These are phyloP conservation scores for Anthostomella pinea DNA, from an alignment of 2,329 filamentous ascomycete species.

Conservation along the genomic window DNA sequence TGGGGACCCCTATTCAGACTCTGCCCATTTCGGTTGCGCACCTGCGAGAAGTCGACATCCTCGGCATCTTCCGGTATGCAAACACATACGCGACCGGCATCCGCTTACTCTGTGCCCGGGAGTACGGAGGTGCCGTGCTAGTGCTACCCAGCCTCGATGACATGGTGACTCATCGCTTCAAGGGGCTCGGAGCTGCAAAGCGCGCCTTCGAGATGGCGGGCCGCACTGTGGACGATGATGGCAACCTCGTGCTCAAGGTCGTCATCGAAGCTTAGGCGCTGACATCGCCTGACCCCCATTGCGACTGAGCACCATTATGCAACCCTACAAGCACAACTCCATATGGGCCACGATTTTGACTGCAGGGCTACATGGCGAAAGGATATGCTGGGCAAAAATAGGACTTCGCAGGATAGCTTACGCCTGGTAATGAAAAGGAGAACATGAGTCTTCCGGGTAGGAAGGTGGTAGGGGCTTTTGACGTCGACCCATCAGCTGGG, in stretches of 20 bases:
- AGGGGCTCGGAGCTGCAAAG: conserved; percentile 59
- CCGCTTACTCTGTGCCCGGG: conserved; percentile 50
- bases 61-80: conserved; percentile 74
- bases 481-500: too few species aligned
- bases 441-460: too few species aligned
- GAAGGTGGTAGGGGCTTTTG: too few species aligned
- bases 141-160: conserved; percentile 62
- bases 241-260: conserved; percentile 70
- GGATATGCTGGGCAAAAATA: too few species aligned
- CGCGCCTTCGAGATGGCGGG: conserved; percentile 69
- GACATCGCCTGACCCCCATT: neutral
- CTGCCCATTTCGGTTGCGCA: conserved; percentile 71
- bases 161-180: conserved; percentile 72
- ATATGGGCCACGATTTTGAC: too few species aligned
- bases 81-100: conserved; percentile 75
- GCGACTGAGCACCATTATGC: too few species aligned
- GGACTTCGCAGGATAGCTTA: too few species aligned
- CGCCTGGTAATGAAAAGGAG: too few species aligned
- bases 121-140: conserved; percentile 36
- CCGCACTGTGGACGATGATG: conserved; percentile 63
- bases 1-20: conserved; percentile 75
- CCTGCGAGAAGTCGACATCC: conserved; percentile 70
- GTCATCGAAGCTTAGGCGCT: conserved; percentile 53
- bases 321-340: too few species aligned
- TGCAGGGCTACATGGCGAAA: too few species aligned